phyloP scores from a whole-genome alignment of 2,329 filamentous ascomycete species.

The Trichocomaceae sp. region DNA sequence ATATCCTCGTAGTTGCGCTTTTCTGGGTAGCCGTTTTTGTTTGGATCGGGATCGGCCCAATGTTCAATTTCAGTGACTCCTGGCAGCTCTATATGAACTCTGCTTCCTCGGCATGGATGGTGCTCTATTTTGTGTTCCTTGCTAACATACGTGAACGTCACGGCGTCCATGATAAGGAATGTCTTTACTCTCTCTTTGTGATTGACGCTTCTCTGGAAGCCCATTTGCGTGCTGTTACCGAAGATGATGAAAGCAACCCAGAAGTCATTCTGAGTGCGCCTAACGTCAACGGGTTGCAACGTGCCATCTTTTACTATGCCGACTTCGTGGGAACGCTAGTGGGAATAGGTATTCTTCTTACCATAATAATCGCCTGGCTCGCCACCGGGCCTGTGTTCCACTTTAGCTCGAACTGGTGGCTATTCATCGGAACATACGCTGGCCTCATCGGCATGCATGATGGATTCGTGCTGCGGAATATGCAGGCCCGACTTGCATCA shows the following conservation, averaged over 20 bases:
- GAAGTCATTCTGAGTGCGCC: constrained; percentile 28
- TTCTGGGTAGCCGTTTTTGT: too few species aligned
- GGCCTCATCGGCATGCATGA: constrained; percentile 43
- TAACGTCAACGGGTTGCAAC: constrained; percentile 28
- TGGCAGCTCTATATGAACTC: constrained; percentile 26
- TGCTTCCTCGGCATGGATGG: constrained; percentile 39
- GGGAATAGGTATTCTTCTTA: constrained; percentile 34
- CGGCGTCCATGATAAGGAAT: constrained; percentile 15
- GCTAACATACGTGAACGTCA: constrained; percentile 20
- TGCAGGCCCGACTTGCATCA: constrained; percentile 27
- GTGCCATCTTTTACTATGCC: constrained; percentile 33
- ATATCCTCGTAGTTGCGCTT: too few species aligned
- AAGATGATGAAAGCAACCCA: constrained; percentile 19
- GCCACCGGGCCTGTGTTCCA: constrained; percentile 34
- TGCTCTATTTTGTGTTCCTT: constrained; percentile 30
- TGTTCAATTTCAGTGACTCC: not conserved
- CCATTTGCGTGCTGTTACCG: too few species aligned
- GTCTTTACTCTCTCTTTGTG: too few species aligned
- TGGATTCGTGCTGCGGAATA: constrained; percentile 42
- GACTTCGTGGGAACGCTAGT: constrained; percentile 40
- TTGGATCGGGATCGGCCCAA: constrained; percentile 6
- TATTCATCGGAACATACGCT: constrained; percentile 45
- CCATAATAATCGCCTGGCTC: constrained; percentile 35
- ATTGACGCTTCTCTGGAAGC: too few species aligned
- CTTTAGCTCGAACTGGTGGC: constrained; percentile 43